Percentiles rank a stretch among this genome's conserved stretches.
Conservation (phyloP, 371 early-diverging fungal genomes). For the Lichtheimia ramosa region DNA sequence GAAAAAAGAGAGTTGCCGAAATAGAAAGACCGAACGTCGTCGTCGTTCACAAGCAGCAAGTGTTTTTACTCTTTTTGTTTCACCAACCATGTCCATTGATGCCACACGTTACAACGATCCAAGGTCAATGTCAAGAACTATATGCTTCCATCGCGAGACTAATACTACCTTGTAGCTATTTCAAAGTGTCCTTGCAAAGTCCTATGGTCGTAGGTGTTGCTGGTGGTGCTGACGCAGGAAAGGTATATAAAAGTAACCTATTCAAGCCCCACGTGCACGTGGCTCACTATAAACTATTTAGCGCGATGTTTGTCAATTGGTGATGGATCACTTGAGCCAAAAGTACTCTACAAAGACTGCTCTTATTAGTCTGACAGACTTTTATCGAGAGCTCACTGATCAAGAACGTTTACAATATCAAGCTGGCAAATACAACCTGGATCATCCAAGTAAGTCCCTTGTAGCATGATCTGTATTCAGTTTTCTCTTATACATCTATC, state of each 20-base stretch:
- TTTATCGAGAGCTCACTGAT: conserved; percentile 51
- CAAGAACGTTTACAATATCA: conserved; percentile 43
- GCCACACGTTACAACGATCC: conserved; percentile 40
- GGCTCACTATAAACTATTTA: background rate
- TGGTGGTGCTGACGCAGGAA: conserved; percentile 46
- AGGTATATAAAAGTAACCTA: conserved; percentile 20
- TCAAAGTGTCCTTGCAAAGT: conserved; percentile 40
- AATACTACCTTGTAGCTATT: conserved; percentile 22
- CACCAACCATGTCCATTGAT: conserved; percentile 43
- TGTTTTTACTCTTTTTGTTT: conserved; percentile 3
- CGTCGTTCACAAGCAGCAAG: background rate
- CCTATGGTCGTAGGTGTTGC: conserved; percentile 48
- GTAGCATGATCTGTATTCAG: background rate
- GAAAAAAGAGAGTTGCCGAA: conserved; percentile 5
- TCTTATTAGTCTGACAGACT: conserved; percentile 53
- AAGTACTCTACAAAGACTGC: conserved; percentile 35
- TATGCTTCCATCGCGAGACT: background rate
- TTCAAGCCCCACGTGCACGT: background rate
- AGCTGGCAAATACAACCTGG: conserved; percentile 47
- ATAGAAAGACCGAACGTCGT: background rate
- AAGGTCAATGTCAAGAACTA: conserved; percentile 17
- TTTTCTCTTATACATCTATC: background rate
- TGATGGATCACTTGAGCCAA: conserved; percentile 23
- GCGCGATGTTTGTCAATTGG: conserved; percentile 27
- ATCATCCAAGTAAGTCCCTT: conserved; percentile 50